phyloP scores from a whole-genome alignment of 306 rosid genomes.

The Cucumis cinereus region DNA sequence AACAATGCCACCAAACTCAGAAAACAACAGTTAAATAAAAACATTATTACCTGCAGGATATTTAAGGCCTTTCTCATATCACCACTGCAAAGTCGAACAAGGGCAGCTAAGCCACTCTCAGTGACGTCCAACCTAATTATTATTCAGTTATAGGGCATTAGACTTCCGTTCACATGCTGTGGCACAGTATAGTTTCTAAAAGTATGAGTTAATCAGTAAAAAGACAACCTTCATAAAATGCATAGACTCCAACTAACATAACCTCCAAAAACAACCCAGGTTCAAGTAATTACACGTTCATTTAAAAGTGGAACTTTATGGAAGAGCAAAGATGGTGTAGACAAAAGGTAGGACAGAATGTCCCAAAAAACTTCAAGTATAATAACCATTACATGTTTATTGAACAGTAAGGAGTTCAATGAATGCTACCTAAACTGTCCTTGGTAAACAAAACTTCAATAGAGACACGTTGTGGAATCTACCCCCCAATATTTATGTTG shows the following conservation, averaged over 20 bases:
- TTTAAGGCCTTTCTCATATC: constrained; percentile 94
- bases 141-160: constrained; percentile 11
- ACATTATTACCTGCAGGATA: constrained; percentile 60
- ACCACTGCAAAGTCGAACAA: constrained; percentile 82
- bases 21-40: background rate
- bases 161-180: background rate
- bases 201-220: background rate
- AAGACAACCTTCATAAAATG: background rate
- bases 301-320: background rate
- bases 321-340: background rate
- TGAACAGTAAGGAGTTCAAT: background rate
- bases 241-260: background rate
- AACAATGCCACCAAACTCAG: background rate
- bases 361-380: background rate
- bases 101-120: constrained; percentile 59
- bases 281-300: background rate
- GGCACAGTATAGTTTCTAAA: background rate
- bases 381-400: background rate
- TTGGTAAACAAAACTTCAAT: no score
- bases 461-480: no score
- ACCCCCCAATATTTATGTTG: no score
- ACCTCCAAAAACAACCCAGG: background rate
- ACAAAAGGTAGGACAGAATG: background rate
- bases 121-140: constrained; percentile 64
- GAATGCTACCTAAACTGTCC: background rate